These are phyloP conservation scores for Candida schatavii DNA, from an alignment of 805 yeast genomes.

Conservation along the genomic window DNA sequence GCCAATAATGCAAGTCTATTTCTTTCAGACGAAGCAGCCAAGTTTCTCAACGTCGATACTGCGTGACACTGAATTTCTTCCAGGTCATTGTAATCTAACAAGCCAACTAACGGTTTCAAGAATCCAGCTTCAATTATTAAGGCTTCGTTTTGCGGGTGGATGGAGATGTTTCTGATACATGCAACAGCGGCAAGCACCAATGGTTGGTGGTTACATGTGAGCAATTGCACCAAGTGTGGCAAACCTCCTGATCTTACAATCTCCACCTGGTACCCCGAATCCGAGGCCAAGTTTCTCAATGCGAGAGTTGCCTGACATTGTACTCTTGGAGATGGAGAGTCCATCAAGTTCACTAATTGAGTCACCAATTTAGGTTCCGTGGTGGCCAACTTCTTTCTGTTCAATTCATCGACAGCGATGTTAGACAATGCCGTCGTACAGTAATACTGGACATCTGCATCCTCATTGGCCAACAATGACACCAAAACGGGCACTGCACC, in stretches of 20 bases:
- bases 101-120: conserved; percentile 80
- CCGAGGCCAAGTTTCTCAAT: conserved; percentile 91
- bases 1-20: conserved; percentile 88
- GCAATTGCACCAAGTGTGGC: conserved; percentile 84
- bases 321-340: conserved; percentile 87
- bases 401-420: conserved; percentile 93
- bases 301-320: conserved; percentile 99
- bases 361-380: conserved; percentile 91
- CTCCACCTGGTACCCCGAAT: conserved; percentile 92
- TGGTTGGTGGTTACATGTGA: conserved; percentile 88
- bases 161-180: conserved; percentile 93
- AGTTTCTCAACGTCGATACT: conserved; percentile 89
- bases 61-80: conserved; percentile 99
- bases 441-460: conserved; percentile 96
- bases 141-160: conserved; percentile 94
- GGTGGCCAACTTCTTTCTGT: conserved; percentile 82
- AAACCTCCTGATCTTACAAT: conserved; percentile 95
- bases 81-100: conserved; percentile 79
- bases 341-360: conserved; percentile 88
- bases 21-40: conserved; percentile 93
- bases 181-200: conserved; percentile 96
- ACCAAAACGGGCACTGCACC: conserved; percentile 98
- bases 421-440: conserved; percentile 97
- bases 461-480: conserved; percentile 76
- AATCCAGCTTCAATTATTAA: conserved; percentile 96